phyloP scores from a whole-genome alignment of 2,329 filamentous ascomycete species.

The Cladorrhinum sp. region DNA sequence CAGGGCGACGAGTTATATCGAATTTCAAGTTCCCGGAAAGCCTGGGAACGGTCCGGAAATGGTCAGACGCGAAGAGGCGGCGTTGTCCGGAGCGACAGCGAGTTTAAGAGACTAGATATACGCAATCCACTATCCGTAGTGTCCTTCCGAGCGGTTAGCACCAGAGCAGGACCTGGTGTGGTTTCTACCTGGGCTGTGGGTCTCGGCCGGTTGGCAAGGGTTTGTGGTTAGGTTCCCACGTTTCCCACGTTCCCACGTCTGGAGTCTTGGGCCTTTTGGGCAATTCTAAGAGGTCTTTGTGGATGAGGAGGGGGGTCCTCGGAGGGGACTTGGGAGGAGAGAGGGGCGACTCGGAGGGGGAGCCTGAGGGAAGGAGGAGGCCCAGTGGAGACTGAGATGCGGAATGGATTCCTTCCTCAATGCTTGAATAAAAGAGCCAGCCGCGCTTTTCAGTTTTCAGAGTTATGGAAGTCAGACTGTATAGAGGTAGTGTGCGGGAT shows the following conservation, averaged over 20 bases:
- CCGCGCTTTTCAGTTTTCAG: not conserved
- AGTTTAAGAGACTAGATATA: slow-evolving; percentile 1
- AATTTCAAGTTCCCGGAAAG: not conserved
- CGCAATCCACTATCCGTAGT: slow-evolving; percentile 4
- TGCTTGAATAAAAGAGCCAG: too few relatives aligned
- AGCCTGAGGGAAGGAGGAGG: not conserved
- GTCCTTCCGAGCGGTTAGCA: slow-evolving; percentile 17
- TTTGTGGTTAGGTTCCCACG: slow-evolving; percentile 5
- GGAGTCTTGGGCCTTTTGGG: not conserved
- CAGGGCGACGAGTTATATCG: not conserved
- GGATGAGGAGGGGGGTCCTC: not conserved
- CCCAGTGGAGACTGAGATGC: not conserved
- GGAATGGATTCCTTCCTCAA: slow-evolving; percentile 8
- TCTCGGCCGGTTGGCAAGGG: slow-evolving; percentile 14
- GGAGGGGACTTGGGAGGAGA: not conserved
- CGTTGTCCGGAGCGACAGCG: slow-evolving; percentile 16
- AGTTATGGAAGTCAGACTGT: not conserved
- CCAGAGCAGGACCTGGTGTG: slow-evolving; percentile 14
- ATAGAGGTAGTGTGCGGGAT: too few relatives aligned
- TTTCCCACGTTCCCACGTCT: not conserved
- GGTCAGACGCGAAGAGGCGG: not conserved
- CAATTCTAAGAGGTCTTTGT: not conserved
- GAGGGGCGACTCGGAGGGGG: not conserved
- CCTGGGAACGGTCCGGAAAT: not conserved
- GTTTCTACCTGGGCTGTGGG: slow-evolving; percentile 19